A percentile compares a stretch with the other conserved stretches of the same genome.
Evolutionary conservation across 2,329 filamentous ascomycete species (phyloP).

Genomic region (Atkinsonella texensis): DNA sequence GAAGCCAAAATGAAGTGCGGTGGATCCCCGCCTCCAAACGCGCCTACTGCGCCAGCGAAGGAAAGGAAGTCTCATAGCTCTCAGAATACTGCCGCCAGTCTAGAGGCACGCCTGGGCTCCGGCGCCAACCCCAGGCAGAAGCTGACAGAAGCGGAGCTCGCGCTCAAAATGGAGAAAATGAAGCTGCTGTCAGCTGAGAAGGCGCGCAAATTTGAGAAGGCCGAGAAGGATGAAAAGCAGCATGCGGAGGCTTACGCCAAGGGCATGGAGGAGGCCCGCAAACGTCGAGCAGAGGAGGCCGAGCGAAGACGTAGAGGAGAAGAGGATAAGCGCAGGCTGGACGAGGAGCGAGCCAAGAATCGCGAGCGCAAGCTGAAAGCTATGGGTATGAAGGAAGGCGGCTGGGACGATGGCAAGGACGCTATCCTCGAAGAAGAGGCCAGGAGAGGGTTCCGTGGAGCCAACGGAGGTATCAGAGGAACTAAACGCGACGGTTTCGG

Average conservation of each 20-base stretch:
- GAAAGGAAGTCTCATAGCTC: constrained; percentile 8
- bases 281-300: constrained; percentile 38
- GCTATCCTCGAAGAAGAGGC: constrained; percentile 28
- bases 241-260: constrained; percentile 42
- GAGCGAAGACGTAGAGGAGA: constrained; percentile 39
- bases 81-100: constrained; percentile 22
- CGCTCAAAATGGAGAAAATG: constrained; percentile 49
- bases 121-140: constrained; percentile 49
- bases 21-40: constrained; percentile 17
- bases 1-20: neutral
- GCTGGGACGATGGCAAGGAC: constrained; percentile 49
- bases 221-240: constrained; percentile 42
- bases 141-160: constrained; percentile 46
- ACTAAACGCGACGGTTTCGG: constrained; percentile 24
- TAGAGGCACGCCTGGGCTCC: constrained; percentile 34
- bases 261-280: constrained; percentile 43
- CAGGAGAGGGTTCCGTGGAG: constrained; percentile 28
- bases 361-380: constrained; percentile 49
- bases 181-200: constrained; percentile 46
- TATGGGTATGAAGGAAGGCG: constrained; percentile 39
- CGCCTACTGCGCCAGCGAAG: constrained; percentile 16
- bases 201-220: constrained; percentile 45
- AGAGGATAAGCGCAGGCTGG: constrained; percentile 37
- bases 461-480: constrained; percentile 29
- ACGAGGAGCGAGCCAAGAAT: constrained; percentile 49